Evolutionary conservation across 352 stramenopile genomes (phyloP), one percentile per base, ranked within the genome.

Genomic region (Phytophthora litchii): DNA sequence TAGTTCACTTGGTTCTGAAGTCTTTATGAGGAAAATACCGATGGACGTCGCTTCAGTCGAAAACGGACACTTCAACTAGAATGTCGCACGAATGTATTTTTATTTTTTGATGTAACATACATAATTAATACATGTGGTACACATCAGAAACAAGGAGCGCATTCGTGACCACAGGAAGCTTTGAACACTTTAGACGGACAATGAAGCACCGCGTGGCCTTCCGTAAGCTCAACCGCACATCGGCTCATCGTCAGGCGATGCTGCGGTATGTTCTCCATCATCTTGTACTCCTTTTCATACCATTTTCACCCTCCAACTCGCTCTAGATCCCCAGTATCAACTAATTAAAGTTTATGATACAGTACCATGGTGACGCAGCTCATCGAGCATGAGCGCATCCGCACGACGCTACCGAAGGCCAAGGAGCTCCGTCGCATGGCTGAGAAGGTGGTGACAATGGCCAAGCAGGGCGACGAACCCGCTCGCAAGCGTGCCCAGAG

Each of bases 321-420:
- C 40, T 56, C 19, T 64, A 20, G 17, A 37, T 46, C 29, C 11
- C 31, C 6, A 45, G 38, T 41, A 54, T 47, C 32, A 46, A 13
- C 45, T 55, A 46, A 23, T 55, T 32, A 1, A 61, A 29, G 4
- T 36, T 17, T 38, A 40, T 57, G 17, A 37, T 43, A 59, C 54
- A 95, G 84, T 37, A 99, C 97, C 36, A 97, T 98, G 86, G 91
- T 98, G 44, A 98, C 95, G 54, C 97, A 97, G 54, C 82, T 99
- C 47, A 96, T 99, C 63, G 96, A 98, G 64, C 95, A 99, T 72
- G 97, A 99, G 71, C 91, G 97, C 45, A 98, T 99, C 62, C 92
- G 90, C 67, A 99, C 96, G 54, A 99, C 97, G 44, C 75, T 98
- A 16, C 90, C 95, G 32, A 98, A 98, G 75, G 96, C 97, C 21